Base-by-base conservation (phyloP, 2,329 filamentous ascomycete genomes). In the Xylariales sp. region DNA sequence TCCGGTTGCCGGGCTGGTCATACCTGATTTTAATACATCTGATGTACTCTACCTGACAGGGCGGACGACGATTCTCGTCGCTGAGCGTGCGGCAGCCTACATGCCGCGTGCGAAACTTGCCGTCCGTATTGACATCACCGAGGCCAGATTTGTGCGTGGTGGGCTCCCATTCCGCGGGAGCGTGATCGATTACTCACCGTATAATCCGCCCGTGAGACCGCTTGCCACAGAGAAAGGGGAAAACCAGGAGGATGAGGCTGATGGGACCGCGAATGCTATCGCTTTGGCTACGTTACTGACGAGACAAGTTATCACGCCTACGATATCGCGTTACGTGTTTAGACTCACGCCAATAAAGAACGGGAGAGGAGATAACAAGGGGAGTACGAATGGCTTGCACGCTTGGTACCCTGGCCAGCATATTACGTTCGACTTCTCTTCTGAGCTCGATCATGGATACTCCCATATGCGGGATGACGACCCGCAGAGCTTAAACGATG, bases 391-490 rank as follows among this genome's bases (percentile, higher is more conserved):
- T 1, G 77, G 78, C 1, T 66, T 82, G 0, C 64, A 64, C 32
- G 59, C 57, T 1, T 94, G 92, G 87, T 82, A 79, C 30, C 83
- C 92, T 0, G 93, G 93, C 0, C 92, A 97, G 75, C 93, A 96
- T 79, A 86, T 92, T 18, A 93, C 92, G 0, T 79, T 97, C 2
- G 89, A 92, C 68, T 94, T 97, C 74, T 83, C 85, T 12, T 78
- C 83, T 0, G 89, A 94, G 73, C 81, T 97, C 1, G 88, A 91
- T 70, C 78, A 84, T 10, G 93, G 93, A 0, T 97, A 93, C 78
- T 87, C 85, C 56, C 94, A 97, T 77, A 97, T 97, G 93, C 84
- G 89, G 2, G 90, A 97, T 70, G 88, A 91, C 65, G 93, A 97
- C 71, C 93, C 93, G 5, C 85, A 85, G 70, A 92, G 89, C 72